Base-by-base conservation (phyloP, 805 yeast species). In the Schizosaccharomyces pombe region DNA sequence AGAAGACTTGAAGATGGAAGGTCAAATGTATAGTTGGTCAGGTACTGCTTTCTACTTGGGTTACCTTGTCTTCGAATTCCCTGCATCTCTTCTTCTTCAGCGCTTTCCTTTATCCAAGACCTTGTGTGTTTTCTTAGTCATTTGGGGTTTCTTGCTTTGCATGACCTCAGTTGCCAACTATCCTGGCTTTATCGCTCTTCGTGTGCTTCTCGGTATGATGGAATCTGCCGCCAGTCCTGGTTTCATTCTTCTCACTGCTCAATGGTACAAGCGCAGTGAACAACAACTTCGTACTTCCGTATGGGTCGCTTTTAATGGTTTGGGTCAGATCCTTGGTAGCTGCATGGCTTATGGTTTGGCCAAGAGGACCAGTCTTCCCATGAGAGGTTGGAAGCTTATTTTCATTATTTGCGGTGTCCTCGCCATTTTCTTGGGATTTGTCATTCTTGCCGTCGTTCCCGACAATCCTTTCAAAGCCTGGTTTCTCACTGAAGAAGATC, bases 321-420 rank as follows among this genome's bases (percentile, higher is more conserved):
- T 67, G 24, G 77, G 77, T 14, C 61, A 70, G 2, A 61, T 74
- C 1, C 32, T 73, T 4, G 77, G 77, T n/a, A 70, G 70, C 12
- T 67, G 68, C 11, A 72, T 75, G 54, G 75, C 77, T 1, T 75
- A 74, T 58, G 77, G 75, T 2, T 59, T 72, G 52, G 62, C 52
- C 1, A 63, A 71, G 60, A n/a, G n/a, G 62, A 58, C 5, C 64
- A 62, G 69, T 66, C 67, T 54, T 56, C 32, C 39, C 11, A 34
- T n/a, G 9, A 19, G 40, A 8, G 16, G 40, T 11, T 82, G 87
- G 87, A 77, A 74, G 61, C 62, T 76, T 12, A 63, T 79, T 2
- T 82, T 73, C 62, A 65, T 82, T 52, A 68, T 79, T 31, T 72
- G 75, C 47, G 91, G 91, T 8, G 62, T 70, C 3, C 68, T 76